Percentiles rank a stretch among this genome's conserved stretches.
Evolutionary conservation across 352 stramenopile genomes (phyloP).

Genomic region (Pythium aristosporum): DNA sequence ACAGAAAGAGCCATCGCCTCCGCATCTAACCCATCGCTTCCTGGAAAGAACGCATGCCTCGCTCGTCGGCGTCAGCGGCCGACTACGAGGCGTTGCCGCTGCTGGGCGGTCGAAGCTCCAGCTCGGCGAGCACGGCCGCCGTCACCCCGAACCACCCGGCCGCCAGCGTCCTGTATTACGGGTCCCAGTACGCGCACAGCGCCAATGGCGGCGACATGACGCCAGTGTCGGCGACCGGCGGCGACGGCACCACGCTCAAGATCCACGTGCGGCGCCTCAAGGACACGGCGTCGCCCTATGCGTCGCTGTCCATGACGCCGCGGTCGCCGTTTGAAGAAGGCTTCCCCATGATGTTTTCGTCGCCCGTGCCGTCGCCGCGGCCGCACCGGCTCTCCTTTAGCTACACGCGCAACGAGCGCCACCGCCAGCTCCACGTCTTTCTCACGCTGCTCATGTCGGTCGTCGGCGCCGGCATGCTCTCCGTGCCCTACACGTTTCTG

Average conservation of each 20-base stretch:
- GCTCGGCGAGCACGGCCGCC: slow-evolving; percentile 8
- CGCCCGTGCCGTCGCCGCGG: slow-evolving; percentile 48
- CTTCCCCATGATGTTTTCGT: slow-evolving; percentile 68
- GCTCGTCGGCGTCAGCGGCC: slow-evolving; percentile 1
- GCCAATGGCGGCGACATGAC: slow-evolving; percentile 5
- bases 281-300: neutral
- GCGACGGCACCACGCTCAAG: slow-evolving; percentile 10
- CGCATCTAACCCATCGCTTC: neutral
- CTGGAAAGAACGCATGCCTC: slow-evolving; percentile 1
- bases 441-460: slow-evolving; percentile 78
- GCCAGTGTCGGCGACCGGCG: neutral
- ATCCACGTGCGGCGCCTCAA: slow-evolving; percentile 16
- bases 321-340: slow-evolving; percentile 69
- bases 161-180: neutral
- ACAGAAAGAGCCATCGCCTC: neutral
- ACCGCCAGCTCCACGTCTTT: slow-evolving; percentile 65
- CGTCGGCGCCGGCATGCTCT: slow-evolving; percentile 69
- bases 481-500: slow-evolving; percentile 71
- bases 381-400: slow-evolving; percentile 55
- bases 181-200: slow-evolving; percentile 2
- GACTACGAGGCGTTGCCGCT: slow-evolving; percentile 24
- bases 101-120: slow-evolving; percentile 11
- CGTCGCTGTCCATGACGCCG: slow-evolving; percentile 25
- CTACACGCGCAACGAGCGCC: slow-evolving; percentile 32
- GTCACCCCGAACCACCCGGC: slow-evolving; percentile 8